A percentile compares a stretch with the other conserved stretches of the same genome.
Evolutionary conservation across 192 early-diverging fungal genomes (phyloP).

Genomic region (Coemansia sp.): DNA sequence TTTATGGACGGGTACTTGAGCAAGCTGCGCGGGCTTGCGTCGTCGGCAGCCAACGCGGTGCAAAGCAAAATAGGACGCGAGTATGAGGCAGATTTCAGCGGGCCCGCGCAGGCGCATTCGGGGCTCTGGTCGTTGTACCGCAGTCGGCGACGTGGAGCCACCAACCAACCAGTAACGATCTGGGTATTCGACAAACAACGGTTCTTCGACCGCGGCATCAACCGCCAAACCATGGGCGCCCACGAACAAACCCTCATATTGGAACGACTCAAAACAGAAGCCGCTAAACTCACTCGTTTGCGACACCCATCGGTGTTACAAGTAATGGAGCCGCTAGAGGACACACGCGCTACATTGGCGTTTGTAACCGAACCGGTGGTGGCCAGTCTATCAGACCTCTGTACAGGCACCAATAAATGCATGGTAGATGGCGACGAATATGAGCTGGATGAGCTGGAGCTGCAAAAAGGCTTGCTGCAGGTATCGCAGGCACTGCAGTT

Average conservation of each 20-base stretch:
- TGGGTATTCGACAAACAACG: conserved; percentile 75
- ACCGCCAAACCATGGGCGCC: conserved; percentile 52
- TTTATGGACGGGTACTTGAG: conserved; percentile 48
- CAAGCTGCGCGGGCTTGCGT: conserved; percentile 49
- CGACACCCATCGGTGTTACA: conserved; percentile 78
- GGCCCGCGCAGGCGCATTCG: conserved; percentile 15
- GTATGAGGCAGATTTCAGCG: conserved; percentile 27
- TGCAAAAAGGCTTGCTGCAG: conserved; percentile 78
- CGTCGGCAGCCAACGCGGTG: conserved; percentile 43
- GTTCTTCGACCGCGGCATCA: conserved; percentile 58
- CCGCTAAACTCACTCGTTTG: conserved; percentile 65
- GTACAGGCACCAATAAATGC: conserved; percentile 38
- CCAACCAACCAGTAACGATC: conserved; percentile 62
- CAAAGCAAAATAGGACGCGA: conserved; percentile 47
- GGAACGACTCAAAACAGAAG: conserved; percentile 64
- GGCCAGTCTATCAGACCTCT: conserved; percentile 63
- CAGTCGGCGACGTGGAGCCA: conserved; percentile 60
- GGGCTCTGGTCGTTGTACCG: conserved; percentile 75
- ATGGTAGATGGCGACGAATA: conserved; percentile 55
- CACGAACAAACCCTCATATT: conserved; percentile 57
- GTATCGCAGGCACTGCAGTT: conserved; percentile 74
- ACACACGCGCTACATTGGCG: conserved; percentile 62
- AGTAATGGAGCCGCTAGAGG: conserved; percentile 72
- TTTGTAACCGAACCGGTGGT: conserved; percentile 79
- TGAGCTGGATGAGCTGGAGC: conserved; percentile 78